Evolutionary conservation across 2,329 filamentous ascomycete species (phyloP).

Genomic region (Cladophialophora exuberans): DNA sequence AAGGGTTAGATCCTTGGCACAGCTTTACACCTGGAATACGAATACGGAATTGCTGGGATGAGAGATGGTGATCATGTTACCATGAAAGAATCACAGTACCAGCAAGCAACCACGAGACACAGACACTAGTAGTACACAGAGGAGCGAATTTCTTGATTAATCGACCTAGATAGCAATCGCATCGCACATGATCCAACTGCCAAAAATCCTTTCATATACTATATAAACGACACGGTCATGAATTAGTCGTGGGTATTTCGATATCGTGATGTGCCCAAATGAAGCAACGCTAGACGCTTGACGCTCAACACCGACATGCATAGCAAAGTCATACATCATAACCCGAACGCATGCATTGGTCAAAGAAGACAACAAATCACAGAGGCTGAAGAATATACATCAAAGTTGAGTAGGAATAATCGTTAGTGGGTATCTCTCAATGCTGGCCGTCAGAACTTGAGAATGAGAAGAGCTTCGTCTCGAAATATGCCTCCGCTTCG

Average conservation of each 20-base stretch:
- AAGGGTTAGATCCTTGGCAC: neutral
- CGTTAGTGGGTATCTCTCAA: slow-evolving; percentile 30
- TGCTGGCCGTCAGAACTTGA: slow-evolving; percentile 25
- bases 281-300: slow-evolving; percentile 18
- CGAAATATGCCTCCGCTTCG: slow-evolving; percentile 19
- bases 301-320: slow-evolving; percentile 9
- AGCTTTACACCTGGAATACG: too few species aligned
- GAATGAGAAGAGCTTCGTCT: slow-evolving; percentile 23
- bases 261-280: slow-evolving; percentile 16
- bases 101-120: too few species aligned
- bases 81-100: too few species aligned
- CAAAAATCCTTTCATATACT: neutral
- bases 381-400: slow-evolving; percentile 17
- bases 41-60: too few species aligned
- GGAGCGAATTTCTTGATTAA: slow-evolving; percentile 8
- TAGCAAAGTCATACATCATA: slow-evolving; percentile 11
- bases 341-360: slow-evolving; percentile 14
- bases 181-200: neutral
- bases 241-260: slow-evolving; percentile 22
- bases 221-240: slow-evolving; percentile 17
- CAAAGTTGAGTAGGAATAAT: slow-evolving; percentile 11
- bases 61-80: too few species aligned
- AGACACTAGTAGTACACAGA: too few species aligned
- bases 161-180: neutral
- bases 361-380: slow-evolving; percentile 21